Evolutionary conservation across 2,329 filamentous ascomycete genomes (phyloP), one percentile per base, ranked within the genome.

Genomic region (Arthrobotrys iridis): DNA sequence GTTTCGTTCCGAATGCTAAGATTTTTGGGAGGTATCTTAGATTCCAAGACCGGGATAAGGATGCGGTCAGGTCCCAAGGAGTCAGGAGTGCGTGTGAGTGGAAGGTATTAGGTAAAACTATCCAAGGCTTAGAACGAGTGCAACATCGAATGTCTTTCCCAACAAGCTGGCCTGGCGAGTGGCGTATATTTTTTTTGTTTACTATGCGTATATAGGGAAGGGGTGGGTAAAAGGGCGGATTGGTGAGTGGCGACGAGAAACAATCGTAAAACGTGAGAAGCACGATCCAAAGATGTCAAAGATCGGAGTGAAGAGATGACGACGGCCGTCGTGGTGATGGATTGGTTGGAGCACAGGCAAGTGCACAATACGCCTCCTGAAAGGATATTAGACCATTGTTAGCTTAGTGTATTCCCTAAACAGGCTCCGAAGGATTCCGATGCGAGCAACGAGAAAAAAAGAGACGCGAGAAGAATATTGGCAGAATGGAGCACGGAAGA

Each of bases 381-480:
- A 74, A 67, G 40, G 62, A 67, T 65, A 55, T 74, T 62, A 74
- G 55, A 63, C 70, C 70, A 74, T 74, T 35, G 63, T 74, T 66
- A 74, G 70, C 55, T 50, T 55, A 55, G 50, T 45, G 60, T 57
- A 41, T 67, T 67, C 62, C 67, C 52, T 50, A 40, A 63, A 71
- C 60, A 41, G 65, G 15, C 30, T 50, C 55, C 64, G 43, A 62
- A 55, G 37, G 55, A 57, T 64, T 72, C 59, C 59, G 58, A 59
- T 24, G 43, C 15, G 58, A 45, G 30, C 55, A 50, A 41, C 1
- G 30, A 40, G 35, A 57, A 35, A 26, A 11, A 50, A 43, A 45
- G 59, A 63, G 59, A 63, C 46, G 58, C 58, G 66, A 55, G 37
- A 63, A 35, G 48, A 33, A 28, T 18, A 35, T 55, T 58, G 22